phyloP scores from a whole-genome alignment of 768 basidiomycete species.

The Saitozyma podzolica region DNA sequence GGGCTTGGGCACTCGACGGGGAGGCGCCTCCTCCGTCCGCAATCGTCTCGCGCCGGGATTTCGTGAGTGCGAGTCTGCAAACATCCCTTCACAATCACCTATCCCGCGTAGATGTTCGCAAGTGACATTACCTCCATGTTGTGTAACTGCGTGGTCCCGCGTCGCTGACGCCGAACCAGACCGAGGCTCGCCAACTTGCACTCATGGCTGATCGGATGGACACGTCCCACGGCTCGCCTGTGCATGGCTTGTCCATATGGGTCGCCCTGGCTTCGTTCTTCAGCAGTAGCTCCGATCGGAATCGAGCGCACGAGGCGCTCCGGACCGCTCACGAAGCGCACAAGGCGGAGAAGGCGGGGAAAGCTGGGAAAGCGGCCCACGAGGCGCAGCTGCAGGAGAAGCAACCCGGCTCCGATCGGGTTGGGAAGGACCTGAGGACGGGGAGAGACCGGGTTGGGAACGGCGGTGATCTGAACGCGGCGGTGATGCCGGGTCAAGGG shows the following conservation, averaged over 20 bases:
- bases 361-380: no score
- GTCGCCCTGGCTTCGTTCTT: conserved; percentile 47
- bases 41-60: conserved; percentile 85
- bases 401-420: no score
- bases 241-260: conserved; percentile 51
- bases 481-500: no score
- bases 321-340: neutral
- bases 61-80: conserved; percentile 55
- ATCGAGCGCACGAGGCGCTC: conserved; percentile 22
- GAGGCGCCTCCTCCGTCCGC: conserved; percentile 89
- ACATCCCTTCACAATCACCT: neutral
- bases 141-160: neutral
- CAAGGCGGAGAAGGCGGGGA: neutral
- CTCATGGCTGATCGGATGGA: conserved; percentile 50
- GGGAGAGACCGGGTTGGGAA: no score
- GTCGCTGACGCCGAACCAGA: conserved; percentile 24
- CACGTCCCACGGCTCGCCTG: conserved; percentile 5
- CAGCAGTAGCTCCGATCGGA: conserved; percentile 25
- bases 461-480: no score
- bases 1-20: conserved; percentile 81
- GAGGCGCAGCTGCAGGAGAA: no score
- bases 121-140: neutral
- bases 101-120: neutral
- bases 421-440: no score
- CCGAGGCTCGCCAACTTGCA: conserved; percentile 50